Evolutionary conservation across 192 early-diverging fungal species (phyloP).

Genomic region (Coemansia sp.): DNA sequence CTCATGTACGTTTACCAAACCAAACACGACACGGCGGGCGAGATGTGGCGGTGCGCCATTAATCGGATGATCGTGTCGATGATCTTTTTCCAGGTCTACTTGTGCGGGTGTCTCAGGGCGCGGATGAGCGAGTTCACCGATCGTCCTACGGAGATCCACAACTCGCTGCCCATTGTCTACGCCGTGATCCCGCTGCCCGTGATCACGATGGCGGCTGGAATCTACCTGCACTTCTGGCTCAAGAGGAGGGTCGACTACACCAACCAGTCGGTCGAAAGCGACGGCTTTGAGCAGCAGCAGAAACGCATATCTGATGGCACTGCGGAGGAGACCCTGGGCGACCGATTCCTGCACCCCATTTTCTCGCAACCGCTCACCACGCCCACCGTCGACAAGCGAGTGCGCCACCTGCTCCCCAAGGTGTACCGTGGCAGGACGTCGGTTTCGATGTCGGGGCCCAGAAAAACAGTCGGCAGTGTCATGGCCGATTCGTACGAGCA

Average conservation of each 20-base stretch:
- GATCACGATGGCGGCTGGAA: slow-evolving; percentile 59
- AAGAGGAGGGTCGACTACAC: slow-evolving; percentile 62
- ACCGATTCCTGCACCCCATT: slow-evolving; percentile 69
- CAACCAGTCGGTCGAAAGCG: slow-evolving; percentile 51
- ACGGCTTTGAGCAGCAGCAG: slow-evolving; percentile 25
- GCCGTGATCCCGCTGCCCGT: slow-evolving; percentile 63
- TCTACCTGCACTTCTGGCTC: slow-evolving; percentile 49
- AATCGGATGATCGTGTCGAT: slow-evolving; percentile 69
- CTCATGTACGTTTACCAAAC: slow-evolving; percentile 78
- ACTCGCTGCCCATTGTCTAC: slow-evolving; percentile 51
- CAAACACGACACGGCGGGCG: slow-evolving; percentile 67
- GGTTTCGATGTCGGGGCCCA: slow-evolving; percentile 15
- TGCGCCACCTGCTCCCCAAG: slow-evolving; percentile 63
- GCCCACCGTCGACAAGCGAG: slow-evolving; percentile 67
- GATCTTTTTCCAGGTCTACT: slow-evolving; percentile 66
- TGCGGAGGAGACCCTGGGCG: slow-evolving; percentile 46
- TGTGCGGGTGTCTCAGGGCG: slow-evolving; percentile 59
- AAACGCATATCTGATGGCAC: slow-evolving; percentile 19
- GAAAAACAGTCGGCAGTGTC: background rate
- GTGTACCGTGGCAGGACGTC: slow-evolving; percentile 58
- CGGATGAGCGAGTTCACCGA: slow-evolving; percentile 60
- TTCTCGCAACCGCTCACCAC: slow-evolving; percentile 62
- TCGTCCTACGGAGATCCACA: slow-evolving; percentile 23
- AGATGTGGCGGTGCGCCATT: slow-evolving; percentile 68
- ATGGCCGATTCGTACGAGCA: slow-evolving; percentile 1